phyloP scores from a whole-genome alignment of 192 early-diverging fungal genomes.

The Linnemannia elongata region DNA sequence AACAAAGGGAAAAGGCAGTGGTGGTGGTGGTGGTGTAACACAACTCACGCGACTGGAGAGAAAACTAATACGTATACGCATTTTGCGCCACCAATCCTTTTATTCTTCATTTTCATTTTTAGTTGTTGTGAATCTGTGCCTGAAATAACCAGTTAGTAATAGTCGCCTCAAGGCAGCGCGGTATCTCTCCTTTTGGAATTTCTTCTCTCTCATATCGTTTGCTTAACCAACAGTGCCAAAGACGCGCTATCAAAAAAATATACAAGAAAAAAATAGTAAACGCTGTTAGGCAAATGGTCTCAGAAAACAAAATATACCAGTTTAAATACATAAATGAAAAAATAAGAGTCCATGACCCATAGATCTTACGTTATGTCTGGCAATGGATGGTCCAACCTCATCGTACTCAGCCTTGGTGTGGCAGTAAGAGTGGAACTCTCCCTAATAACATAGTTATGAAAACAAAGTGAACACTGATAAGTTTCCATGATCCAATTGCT shows the following conservation, averaged over 20 bases:
- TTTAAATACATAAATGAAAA: neutral
- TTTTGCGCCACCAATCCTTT: neutral
- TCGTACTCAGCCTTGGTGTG: conserved; percentile 99
- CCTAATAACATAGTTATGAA: conserved; percentile 58
- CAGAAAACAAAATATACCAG: neutral
- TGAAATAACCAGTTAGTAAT: neutral
- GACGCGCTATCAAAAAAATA: conserved; percentile 27
- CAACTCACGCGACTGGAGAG: neutral
- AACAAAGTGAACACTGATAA: conserved; percentile 12
- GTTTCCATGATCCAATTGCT: neutral
- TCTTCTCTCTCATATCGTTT: neutral
- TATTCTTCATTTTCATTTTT: neutral
- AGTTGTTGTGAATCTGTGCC: neutral
- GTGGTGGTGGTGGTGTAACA: neutral
- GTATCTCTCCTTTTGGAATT: neutral
- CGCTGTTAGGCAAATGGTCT: neutral
- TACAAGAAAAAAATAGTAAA: neutral
- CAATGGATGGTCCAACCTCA: conserved; percentile 95
- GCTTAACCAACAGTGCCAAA: conserved; percentile 54
- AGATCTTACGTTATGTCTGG: conserved; percentile 80
- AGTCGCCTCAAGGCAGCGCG: neutral
- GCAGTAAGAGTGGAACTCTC: conserved; percentile 92
- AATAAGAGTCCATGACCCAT: no score
- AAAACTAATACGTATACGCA: neutral
- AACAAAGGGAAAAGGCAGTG: no score